These are phyloP conservation scores for Nannizziopsis arthrosporioides DNA, from an alignment of 2,329 filamentous ascomycete genomes.

Conservation along the genomic window DNA sequence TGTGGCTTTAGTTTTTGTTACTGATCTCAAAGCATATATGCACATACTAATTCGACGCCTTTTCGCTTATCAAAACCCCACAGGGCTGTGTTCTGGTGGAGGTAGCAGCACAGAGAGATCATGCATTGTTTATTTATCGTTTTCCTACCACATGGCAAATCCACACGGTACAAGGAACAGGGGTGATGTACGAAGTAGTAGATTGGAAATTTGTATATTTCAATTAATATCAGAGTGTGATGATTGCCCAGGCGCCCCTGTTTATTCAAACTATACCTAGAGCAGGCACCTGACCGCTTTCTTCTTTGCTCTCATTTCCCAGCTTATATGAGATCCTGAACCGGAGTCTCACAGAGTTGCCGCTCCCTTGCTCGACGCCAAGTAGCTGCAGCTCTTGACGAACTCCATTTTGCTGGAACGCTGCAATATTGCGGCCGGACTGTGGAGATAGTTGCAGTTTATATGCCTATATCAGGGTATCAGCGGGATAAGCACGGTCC, in stretches of 20 bases:
- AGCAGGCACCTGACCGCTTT: slow-evolving; percentile 74
- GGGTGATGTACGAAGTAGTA: too few relatives aligned
- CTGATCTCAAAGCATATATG: too few relatives aligned
- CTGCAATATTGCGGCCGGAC: slow-evolving; percentile 61
- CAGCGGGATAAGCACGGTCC: neutral
- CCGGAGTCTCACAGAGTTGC: slow-evolving; percentile 71
- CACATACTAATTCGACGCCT: too few relatives aligned
- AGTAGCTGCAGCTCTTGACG: slow-evolving; percentile 70
- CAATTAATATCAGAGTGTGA: neutral
- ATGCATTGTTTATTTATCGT: too few relatives aligned
- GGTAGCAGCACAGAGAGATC: too few relatives aligned
- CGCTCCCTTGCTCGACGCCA: slow-evolving; percentile 60
- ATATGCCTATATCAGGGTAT: slow-evolving; percentile 48
- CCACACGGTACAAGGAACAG: too few relatives aligned
- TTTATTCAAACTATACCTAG: slow-evolving; percentile 55
- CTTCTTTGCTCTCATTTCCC: slow-evolving; percentile 50
- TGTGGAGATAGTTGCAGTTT: slow-evolving; percentile 75
- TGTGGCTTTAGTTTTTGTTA: too few relatives aligned
- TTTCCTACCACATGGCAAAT: too few relatives aligned
- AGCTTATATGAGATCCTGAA: slow-evolving; percentile 78
- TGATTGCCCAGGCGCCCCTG: neutral
- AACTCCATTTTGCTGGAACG: slow-evolving; percentile 62
- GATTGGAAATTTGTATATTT: neutral
- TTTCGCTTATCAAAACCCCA: too few relatives aligned
- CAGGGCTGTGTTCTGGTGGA: too few relatives aligned